Conservation (phyloP, 176 grass and related monocot genomes). For the Neostapfia colusana region DNA sequence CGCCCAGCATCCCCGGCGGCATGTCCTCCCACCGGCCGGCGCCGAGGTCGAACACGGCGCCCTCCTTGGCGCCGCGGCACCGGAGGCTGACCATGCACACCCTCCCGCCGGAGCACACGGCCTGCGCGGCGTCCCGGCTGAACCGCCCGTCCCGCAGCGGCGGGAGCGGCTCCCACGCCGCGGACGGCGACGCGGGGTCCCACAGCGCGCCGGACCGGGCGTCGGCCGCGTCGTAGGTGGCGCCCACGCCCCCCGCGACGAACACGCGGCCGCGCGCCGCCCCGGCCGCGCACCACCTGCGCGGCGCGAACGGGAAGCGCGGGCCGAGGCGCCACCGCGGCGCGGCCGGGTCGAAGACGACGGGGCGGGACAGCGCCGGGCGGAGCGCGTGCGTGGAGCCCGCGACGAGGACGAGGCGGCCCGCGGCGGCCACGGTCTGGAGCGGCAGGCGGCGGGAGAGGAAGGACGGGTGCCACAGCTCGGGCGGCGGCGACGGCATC, state of each 20-base stretch:
- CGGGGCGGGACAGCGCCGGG: constrained; percentile 63
- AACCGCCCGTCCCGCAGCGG: constrained; percentile 66
- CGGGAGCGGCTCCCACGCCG: constrained; percentile 57
- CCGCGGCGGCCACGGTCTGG: constrained; percentile 49
- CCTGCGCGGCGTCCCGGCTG: constrained; percentile 65
- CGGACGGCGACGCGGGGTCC: constrained; percentile 41
- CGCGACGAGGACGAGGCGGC: constrained; percentile 54
- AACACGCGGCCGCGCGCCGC: constrained; percentile 52
- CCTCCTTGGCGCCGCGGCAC: constrained; percentile 57
- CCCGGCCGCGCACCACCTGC: constrained; percentile 79
- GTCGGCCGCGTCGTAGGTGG: constrained; percentile 50
- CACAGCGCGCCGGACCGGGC: constrained; percentile 56
- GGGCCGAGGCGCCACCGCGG: constrained; percentile 55
- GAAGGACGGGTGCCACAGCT: constrained; percentile 69
- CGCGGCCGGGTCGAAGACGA: constrained; percentile 59
- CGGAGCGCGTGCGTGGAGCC: constrained; percentile 57
- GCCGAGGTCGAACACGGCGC: constrained; percentile 59
- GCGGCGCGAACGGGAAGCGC: constrained; percentile 56
- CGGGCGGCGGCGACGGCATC: constrained; percentile 38
- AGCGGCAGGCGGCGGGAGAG: constrained; percentile 70
- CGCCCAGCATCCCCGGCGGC: constrained; percentile 70
- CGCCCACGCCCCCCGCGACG: constrained; percentile 62
- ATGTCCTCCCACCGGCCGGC: constrained; percentile 67
- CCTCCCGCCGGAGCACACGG: constrained; percentile 65
- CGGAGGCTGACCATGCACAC: constrained; percentile 85